phyloP scores from a whole-genome alignment of 2,329 filamentous ascomycete genomes.

The Knoxdaviesia capensis region DNA sequence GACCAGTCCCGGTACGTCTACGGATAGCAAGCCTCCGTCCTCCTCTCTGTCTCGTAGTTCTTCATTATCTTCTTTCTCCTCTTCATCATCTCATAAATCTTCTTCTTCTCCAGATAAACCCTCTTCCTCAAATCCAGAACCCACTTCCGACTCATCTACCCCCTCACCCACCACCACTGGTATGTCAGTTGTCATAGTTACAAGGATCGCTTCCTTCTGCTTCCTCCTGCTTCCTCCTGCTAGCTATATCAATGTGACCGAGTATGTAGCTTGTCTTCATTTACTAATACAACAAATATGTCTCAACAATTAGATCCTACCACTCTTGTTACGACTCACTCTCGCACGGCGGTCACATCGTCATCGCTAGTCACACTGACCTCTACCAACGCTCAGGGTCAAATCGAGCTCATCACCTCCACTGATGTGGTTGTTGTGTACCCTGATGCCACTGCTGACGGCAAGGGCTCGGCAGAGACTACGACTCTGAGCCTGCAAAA shows the following conservation, averaged over 20 bases:
- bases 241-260: too few species aligned
- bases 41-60: slow-evolving; percentile 2
- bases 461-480: slow-evolving; percentile 10
- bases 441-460: slow-evolving; percentile 11
- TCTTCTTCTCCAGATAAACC: slow-evolving; percentile 7
- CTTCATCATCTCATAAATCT: slow-evolving; percentile 10
- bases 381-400: slow-evolving; percentile 23
- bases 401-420: slow-evolving; percentile 23
- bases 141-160: slow-evolving; percentile 2
- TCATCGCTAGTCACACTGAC: slow-evolving; percentile 20
- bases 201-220: too few species aligned
- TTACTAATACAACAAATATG: too few species aligned
- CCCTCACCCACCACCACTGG: neutral
- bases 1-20: slow-evolving; percentile 3
- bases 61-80: slow-evolving; percentile 11
- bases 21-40: slow-evolving; percentile 3
- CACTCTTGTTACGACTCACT: slow-evolving; percentile 3
- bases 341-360: slow-evolving; percentile 8
- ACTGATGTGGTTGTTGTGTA: slow-evolving; percentile 27
- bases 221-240: too few species aligned
- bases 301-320: slow-evolving; percentile 2
- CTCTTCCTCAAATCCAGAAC: slow-evolving; percentile 5
- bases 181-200: neutral
- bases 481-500: slow-evolving; percentile 13
- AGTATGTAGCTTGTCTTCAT: too few species aligned